Evolutionary conservation across 2,329 filamentous ascomycete species (phyloP).

Genomic region (Celoporthe dispersa): DNA sequence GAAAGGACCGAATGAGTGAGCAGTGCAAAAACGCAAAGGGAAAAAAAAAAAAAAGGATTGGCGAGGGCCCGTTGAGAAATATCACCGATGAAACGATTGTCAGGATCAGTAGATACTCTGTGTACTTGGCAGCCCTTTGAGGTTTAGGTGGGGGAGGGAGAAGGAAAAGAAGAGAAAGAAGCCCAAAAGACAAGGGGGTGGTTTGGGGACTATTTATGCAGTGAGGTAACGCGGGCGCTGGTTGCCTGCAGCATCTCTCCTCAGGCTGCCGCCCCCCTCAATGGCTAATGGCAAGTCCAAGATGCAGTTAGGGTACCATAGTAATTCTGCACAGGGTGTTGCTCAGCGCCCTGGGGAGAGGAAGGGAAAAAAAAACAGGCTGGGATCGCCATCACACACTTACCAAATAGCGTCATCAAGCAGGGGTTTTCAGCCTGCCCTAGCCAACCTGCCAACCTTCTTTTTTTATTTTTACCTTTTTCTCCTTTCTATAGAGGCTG

Average conservation of each 20-base stretch:
- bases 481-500: constrained; percentile 18
- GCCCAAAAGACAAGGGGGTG: constrained; percentile 39
- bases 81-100: constrained; percentile 40
- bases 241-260: constrained; percentile 24
- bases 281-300: constrained; percentile 4
- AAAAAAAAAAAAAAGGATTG: constrained; percentile 44
- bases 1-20: constrained; percentile 44
- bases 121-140: constrained; percentile 63
- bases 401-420: constrained; percentile 23
- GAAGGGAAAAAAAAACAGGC: constrained; percentile 20
- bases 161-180: constrained; percentile 45
- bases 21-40: constrained; percentile 37
- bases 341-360: constrained; percentile 20
- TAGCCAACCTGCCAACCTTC: constrained; percentile 15
- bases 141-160: constrained; percentile 56
- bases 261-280: constrained; percentile 1
- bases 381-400: constrained; percentile 24
- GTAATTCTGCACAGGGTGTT: constrained; percentile 8
- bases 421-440: constrained; percentile 16
- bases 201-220: constrained; percentile 44
- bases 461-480: not conserved
- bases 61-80: constrained; percentile 60
- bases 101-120: constrained; percentile 57
- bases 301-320: constrained; percentile 1
- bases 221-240: constrained; percentile 32